phyloP scores from a whole-genome alignment of 140 eudicot species.

The Ambrosia hybrid region DNA sequence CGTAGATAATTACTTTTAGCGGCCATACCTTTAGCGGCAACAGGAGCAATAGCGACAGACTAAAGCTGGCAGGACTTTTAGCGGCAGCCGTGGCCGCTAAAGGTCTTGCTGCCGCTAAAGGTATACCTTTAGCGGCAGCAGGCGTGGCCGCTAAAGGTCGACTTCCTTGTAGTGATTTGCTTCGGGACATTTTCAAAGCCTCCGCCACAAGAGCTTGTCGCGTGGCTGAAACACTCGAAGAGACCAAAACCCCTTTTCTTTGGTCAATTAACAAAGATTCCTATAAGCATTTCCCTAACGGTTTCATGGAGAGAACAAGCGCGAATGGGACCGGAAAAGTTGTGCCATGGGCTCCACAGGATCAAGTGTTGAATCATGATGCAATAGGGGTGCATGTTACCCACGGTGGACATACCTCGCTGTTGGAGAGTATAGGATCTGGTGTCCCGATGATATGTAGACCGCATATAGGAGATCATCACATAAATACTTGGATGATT shows the following conservation, averaged over 20 bases:
- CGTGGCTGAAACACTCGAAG: slow-evolving; percentile 56
- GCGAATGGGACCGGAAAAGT: slow-evolving; percentile 38
- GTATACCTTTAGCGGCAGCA: no score
- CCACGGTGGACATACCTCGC: slow-evolving; percentile 17
- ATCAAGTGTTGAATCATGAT: slow-evolving; percentile 38
- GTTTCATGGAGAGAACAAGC: slow-evolving; percentile 36
- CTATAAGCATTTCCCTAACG: slow-evolving; percentile 34
- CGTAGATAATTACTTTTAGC: no score
- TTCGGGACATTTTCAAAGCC: slow-evolving; percentile 49
- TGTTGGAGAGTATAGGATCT: slow-evolving; percentile 49
- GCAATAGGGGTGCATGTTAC: slow-evolving; percentile 48
- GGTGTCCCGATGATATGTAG: slow-evolving; percentile 54
- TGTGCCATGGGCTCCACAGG: slow-evolving; percentile 69
- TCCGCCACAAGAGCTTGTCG: slow-evolving; percentile 43
- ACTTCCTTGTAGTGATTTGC: no score
- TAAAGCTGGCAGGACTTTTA: no score
- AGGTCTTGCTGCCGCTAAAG: no score
- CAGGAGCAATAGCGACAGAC: no score
- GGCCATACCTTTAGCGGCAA: no score
- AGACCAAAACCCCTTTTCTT: slow-evolving; percentile 38
- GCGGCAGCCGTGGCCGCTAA: no score
- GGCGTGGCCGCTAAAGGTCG: no score
- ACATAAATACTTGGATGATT: slow-evolving; percentile 50
- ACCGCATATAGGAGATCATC: slow-evolving; percentile 66
- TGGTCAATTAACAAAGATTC: slow-evolving; percentile 36